phyloP scores from a whole-genome alignment of 106 monocot species.

The Dioscorea zingiberensis region DNA sequence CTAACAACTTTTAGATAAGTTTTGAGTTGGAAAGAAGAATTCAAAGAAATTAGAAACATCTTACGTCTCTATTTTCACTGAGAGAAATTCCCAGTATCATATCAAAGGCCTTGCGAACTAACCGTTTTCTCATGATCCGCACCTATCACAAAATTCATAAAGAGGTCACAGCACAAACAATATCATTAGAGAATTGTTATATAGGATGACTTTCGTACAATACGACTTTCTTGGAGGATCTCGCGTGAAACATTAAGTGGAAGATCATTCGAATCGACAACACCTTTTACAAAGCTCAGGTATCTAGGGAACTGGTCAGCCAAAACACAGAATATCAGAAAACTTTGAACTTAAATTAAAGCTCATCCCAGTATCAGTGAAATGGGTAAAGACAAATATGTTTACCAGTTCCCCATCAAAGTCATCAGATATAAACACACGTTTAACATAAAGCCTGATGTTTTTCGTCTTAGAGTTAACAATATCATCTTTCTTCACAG shows the following conservation, averaged over 20 bases:
- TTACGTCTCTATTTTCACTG: constrained; percentile 91
- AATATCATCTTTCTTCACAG: constrained; percentile 73
- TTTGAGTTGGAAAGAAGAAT: not conserved
- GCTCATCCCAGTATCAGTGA: not conserved
- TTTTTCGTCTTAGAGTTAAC: constrained; percentile 82
- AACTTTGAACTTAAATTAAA: not conserved
- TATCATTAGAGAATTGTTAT: not conserved
- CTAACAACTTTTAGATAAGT: too few species aligned
- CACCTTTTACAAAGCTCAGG: constrained; percentile 95
- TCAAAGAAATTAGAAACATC: constrained; percentile 3
- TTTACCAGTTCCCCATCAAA: constrained; percentile 97
- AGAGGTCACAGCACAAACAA: too few species aligned
- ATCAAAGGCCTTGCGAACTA: constrained; percentile 96
- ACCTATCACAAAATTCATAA: constrained; percentile 32
- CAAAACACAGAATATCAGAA: constrained; percentile 5
- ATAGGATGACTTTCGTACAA: constrained; percentile 44
- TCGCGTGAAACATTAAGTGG: constrained; percentile 98
- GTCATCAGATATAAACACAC: constrained; percentile 99
- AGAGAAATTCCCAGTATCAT: constrained; percentile 96
- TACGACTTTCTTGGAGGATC: constrained; percentile 99
- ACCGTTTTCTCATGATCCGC: constrained; percentile 89
- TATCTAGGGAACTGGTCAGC: constrained; percentile 83
- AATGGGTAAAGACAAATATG: not conserved
- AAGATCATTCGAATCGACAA: constrained; percentile 99
- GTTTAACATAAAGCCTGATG: constrained; percentile 93